Evolutionary conservation across 352 stramenopile genomes (phyloP).

Genomic region (Globisporangium emineosum): DNA sequence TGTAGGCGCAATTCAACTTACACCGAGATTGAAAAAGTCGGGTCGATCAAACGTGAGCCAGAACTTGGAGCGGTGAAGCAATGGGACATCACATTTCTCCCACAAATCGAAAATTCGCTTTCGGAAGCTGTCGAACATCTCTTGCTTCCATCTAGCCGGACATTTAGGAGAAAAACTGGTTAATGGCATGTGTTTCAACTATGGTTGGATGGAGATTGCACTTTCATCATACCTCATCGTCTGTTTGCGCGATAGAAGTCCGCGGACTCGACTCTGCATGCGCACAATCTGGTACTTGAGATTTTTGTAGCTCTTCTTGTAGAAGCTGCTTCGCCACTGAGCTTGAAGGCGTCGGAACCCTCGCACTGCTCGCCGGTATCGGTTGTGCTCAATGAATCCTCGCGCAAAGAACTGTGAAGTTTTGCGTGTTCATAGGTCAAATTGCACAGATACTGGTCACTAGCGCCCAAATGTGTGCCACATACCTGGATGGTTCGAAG

Average conservation of each 20-base stretch:
- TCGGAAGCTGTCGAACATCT: conserved; percentile 50
- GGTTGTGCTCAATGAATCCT: conserved; percentile 43
- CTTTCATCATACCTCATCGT: conserved; percentile 40
- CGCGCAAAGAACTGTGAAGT: conserved; percentile 35
- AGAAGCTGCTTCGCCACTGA: conserved; percentile 59
- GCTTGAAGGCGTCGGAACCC: conserved; percentile 63
- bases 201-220: no score
- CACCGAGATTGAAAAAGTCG: conserved; percentile 78
- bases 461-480: neutral
- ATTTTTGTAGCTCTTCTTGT: conserved; percentile 60
- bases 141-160: conserved; percentile 51
- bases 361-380: conserved; percentile 40
- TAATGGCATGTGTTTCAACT: no score
- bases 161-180: neutral
- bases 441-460: neutral
- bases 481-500: conserved; percentile 30
- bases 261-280: conserved; percentile 62
- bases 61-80: conserved; percentile 80
- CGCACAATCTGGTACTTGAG: conserved; percentile 58
- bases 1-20: conserved; percentile 20
- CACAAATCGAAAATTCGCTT: conserved; percentile 70
- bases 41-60: conserved; percentile 72
- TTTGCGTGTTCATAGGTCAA: neutral
- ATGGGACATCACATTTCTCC: conserved; percentile 55
- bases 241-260: conserved; percentile 50